Evolutionary conservation across 2,329 filamentous ascomycete genomes (phyloP).

Genomic region (Mollisia scopiformis): DNA sequence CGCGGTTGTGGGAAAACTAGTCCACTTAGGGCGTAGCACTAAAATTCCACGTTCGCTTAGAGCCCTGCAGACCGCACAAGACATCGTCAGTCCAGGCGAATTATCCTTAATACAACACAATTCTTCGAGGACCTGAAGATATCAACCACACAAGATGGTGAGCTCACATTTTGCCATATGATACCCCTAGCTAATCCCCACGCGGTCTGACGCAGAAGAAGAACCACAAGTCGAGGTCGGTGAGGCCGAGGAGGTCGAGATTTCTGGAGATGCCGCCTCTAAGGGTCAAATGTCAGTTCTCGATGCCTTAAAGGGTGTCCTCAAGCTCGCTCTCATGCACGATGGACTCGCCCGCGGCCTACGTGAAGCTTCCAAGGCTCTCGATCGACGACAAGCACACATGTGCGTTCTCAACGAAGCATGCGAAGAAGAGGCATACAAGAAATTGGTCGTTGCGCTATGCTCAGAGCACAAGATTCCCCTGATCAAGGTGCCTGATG

Average conservation of each 20-base stretch:
- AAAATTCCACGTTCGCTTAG: too few relatives aligned
- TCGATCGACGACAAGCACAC: constrained; percentile 97
- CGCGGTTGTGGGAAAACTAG: neutral
- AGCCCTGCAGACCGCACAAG: neutral
- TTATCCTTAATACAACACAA: neutral
- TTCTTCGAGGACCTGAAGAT: constrained; percentile 14
- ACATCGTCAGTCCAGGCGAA: neutral
- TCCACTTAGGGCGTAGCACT: too few relatives aligned
- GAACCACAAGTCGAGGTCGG: constrained; percentile 89
- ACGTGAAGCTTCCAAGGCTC: constrained; percentile 97
- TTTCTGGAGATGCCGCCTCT: constrained; percentile 83
- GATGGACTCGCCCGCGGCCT: constrained; percentile 98
- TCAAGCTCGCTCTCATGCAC: constrained; percentile 99
- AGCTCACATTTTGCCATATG: neutral
- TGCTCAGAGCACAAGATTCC: constrained; percentile 99
- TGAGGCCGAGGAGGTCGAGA: constrained; percentile 88
- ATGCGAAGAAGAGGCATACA: constrained; percentile 99
- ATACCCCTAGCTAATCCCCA: neutral
- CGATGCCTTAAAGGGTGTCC: constrained; percentile 94
- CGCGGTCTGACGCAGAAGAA: constrained; percentile 99
- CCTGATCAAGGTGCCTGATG: constrained; percentile 99
- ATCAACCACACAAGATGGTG: constrained; percentile 31
- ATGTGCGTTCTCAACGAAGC: constrained; percentile 99
- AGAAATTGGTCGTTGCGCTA: constrained; percentile 98
- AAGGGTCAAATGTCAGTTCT: constrained; percentile 97